A percentile compares a stretch with the other conserved stretches of the same genome.
These are phyloP conservation scores for Ploettnerulaceae sp. DNA, from an alignment of 2,329 filamentous ascomycete genomes.

Conservation along the genomic window DNA sequence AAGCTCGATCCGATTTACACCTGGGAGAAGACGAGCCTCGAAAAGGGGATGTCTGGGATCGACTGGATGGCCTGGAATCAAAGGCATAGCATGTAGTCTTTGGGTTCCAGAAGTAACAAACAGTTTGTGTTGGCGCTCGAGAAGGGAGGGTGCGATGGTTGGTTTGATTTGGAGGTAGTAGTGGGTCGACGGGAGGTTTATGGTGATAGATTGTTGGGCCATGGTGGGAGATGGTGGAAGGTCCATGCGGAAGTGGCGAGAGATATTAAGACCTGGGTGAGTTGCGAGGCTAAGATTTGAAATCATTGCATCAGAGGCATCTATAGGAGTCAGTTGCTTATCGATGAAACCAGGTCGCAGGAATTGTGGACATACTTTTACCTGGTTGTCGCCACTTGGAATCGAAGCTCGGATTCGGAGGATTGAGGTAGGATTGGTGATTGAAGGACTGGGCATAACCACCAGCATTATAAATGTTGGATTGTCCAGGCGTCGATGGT, in stretches of 20 bases:
- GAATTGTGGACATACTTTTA: conserved; percentile 40
- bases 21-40: conserved; percentile 65
- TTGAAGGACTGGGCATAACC: conserved; percentile 32
- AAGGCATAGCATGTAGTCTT: conserved; percentile 44
- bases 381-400: conserved; percentile 39
- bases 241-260: conserved; percentile 57
- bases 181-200: conserved; percentile 63
- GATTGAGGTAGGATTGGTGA: conserved; percentile 29
- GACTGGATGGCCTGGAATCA: conserved; percentile 50
- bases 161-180: conserved; percentile 68
- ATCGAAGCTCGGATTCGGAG: conserved; percentile 38
- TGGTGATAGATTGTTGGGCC: conserved; percentile 66
- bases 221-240: conserved; percentile 61
- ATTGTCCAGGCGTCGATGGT: conserved; percentile 27
- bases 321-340: conserved; percentile 34
- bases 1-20: conserved; percentile 73
- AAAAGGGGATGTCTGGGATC: conserved; percentile 62
- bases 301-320: conserved; percentile 58
- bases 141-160: conserved; percentile 56
- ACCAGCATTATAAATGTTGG: conserved; percentile 21
- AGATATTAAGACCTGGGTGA: conserved; percentile 60
- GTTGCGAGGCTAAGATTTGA: conserved; percentile 61
- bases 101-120: conserved; percentile 68
- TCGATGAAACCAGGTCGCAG: background rate
- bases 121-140: conserved; percentile 68